These are phyloP conservation scores for Niveomyces coronatus DNA, from an alignment of 2,329 filamentous ascomycete genomes.

Conservation along the genomic window DNA sequence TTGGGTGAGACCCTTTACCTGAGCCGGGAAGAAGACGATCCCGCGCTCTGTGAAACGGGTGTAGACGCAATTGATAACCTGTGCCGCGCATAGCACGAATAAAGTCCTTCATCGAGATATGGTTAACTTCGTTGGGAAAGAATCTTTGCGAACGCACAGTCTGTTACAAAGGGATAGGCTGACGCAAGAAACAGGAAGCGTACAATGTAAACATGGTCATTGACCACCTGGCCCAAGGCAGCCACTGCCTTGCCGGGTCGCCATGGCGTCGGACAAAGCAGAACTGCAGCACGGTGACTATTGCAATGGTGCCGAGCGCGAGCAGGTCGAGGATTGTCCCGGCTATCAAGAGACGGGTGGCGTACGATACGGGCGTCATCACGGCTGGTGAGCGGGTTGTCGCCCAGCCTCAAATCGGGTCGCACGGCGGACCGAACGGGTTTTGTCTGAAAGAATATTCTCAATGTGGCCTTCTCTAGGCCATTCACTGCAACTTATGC, in stretches of 20 bases:
- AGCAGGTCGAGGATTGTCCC: not conserved
- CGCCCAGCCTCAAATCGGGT: no score
- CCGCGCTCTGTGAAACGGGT: slow-evolving; percentile 5
- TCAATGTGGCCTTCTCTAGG: no score
- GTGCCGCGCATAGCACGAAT: not conserved
- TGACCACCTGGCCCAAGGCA: slow-evolving; percentile 3
- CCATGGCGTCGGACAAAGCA: slow-evolving; percentile 8
- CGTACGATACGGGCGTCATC: slow-evolving; percentile 1
- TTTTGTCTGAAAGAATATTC: no score
- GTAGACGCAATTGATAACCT: slow-evolving; percentile 4
- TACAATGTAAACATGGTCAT: slow-evolving; percentile 6
- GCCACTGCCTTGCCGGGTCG: slow-evolving; percentile 6
- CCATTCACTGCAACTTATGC: no score
- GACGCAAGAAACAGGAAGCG: no score
- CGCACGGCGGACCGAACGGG: no score
- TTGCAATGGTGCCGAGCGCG: not conserved
- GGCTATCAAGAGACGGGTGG: not conserved
- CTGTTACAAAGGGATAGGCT: no score
- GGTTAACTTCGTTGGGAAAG: no score
- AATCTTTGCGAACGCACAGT: no score
- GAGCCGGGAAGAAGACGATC: slow-evolving; percentile 5
- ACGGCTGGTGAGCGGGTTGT: not conserved
- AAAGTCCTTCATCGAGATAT: not conserved
- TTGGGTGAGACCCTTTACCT: not conserved
- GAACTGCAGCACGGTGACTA: slow-evolving; percentile 5